Conservation (phyloP, 495 filamentous ascomycete species). For the Penicillium egyptiacum region DNA sequence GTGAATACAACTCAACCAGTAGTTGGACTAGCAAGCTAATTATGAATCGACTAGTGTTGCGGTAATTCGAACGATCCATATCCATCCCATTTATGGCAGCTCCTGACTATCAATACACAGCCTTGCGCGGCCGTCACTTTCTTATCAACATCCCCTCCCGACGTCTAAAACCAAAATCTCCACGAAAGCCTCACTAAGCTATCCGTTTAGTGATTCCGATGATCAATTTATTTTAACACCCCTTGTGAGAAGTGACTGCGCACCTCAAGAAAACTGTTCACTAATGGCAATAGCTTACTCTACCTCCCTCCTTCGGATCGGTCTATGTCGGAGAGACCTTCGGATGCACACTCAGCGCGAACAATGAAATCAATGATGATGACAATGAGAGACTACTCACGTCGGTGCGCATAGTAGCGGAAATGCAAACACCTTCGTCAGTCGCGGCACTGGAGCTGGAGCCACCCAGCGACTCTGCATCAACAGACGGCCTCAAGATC, state of each 20-base stretch:
- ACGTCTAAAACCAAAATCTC: conserved; percentile 49
- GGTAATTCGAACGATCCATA: conserved; percentile 36
- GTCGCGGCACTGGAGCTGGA: conserved; percentile 57
- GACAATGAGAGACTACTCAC: conserved; percentile 57
- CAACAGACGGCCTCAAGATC: conserved; percentile 54
- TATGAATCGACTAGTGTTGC: conserved; percentile 30
- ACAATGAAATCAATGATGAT: conserved; percentile 67
- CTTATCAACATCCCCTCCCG: conserved; percentile 59
- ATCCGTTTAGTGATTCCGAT: conserved; percentile 48
- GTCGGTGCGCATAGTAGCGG: conserved; percentile 78
- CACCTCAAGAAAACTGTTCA: neutral
- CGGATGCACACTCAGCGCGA: conserved; percentile 88
- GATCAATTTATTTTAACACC: conserved; percentile 61
- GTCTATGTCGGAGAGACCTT: conserved; percentile 97
- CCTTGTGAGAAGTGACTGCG: conserved; percentile 41
- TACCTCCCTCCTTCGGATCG: conserved; percentile 88
- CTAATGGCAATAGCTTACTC: conserved; percentile 59
- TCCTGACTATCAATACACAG: conserved; percentile 32
- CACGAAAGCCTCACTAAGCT: conserved; percentile 52
- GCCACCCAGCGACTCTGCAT: conserved; percentile 35
- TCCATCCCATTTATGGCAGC: neutral
- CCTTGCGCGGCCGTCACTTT: conserved; percentile 57
- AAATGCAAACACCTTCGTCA: conserved; percentile 87
- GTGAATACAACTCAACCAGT: conserved; percentile 6
- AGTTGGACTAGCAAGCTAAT: conserved; percentile 6